Conservation (phyloP, 1,284 basidiomycete species). For the Agroathelia rolfsii region DNA sequence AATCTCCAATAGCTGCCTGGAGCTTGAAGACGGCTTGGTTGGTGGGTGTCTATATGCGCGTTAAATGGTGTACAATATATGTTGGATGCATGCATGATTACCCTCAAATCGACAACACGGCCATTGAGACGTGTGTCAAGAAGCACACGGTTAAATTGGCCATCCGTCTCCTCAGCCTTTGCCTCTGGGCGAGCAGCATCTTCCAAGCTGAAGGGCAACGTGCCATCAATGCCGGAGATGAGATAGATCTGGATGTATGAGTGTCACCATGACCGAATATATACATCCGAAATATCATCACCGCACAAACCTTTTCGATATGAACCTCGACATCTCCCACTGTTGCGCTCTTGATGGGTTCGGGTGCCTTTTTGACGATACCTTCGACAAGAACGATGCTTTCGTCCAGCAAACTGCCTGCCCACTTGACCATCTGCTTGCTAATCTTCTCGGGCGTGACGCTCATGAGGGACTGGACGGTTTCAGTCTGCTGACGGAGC, state of each 20-base stretch:
- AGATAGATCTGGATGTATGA: constrained; percentile 58
- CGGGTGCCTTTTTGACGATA: constrained; percentile 72
- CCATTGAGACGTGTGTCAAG: constrained; percentile 94
- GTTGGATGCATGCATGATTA: constrained; percentile 25
- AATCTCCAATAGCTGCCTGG: constrained; percentile 78
- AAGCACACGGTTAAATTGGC: constrained; percentile 65
- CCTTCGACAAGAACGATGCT: constrained; percentile 90
- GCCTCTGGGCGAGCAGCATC: constrained; percentile 84
- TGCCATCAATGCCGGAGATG: constrained; percentile 66
- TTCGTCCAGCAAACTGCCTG: constrained; percentile 71
- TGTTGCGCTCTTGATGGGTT: constrained; percentile 86
- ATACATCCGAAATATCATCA: background rate
- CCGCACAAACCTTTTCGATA: constrained; percentile 30
- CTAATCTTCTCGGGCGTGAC: constrained; percentile 79
- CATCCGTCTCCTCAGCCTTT: constrained; percentile 61
- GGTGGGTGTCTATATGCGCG: constrained; percentile 64
- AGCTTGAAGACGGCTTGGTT: constrained; percentile 96
- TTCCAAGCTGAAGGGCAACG: constrained; percentile 86
- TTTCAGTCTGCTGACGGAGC: constrained; percentile 82
- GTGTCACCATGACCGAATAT: background rate
- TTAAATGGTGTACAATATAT: constrained; percentile 9
- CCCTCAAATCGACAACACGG: constrained; percentile 89
- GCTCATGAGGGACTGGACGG: constrained; percentile 82
- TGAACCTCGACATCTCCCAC: constrained; percentile 86
- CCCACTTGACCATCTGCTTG: constrained; percentile 98